Base-by-base conservation (phyloP, 805 yeast genomes). In the Zygoascus ofunaensis region DNA sequence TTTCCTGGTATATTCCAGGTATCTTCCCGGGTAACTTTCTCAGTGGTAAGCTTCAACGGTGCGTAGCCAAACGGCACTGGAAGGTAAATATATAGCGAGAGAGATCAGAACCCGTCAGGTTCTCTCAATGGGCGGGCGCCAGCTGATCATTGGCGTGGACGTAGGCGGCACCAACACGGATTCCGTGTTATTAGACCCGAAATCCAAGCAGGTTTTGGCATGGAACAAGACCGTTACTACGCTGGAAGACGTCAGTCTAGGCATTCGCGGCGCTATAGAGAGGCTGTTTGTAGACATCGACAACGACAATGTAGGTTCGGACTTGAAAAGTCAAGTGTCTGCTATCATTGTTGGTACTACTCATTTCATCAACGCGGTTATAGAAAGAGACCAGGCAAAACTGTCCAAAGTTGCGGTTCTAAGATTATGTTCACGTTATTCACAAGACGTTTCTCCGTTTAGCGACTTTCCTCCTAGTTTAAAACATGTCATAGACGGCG, bases 131-230 rank as follows among this genome's bases (percentile, higher is more conserved):
- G n/a, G n/a, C 34, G 34, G 18, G 33, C 19, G 15, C 10, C 32
- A 8, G 20, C 20, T 23, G n/a, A 49, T 68, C 5, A 64, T 72
- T 30, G 77, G 76, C 20, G 68, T 72, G 17, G 77, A 72, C 53
- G 76, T 72, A 36, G 77, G 77, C 20, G 76, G 76, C 14, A 72
- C 76, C 32, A 71, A 71, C 58, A 70, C 76, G 1, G 76, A 72
- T 53, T 62, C 71, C 19, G 76, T 72, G 26, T 54, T 72, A 20
- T 46, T 72, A 5, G 69, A 71, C 42, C 33, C 51, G 8, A 47
- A 50, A 1, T 44, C 51, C 28, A 56, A 62, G 40, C 68, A 71
- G 0, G 68, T 71, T 2, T 33, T 70, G 12, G 58, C 70, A 4
- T 71, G 65, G 66, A 60, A 69, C 47, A 72, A 72, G 49, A 61